Conservation (phyloP, 345 rosid genomes). For the Excoecaria agallocha region DNA sequence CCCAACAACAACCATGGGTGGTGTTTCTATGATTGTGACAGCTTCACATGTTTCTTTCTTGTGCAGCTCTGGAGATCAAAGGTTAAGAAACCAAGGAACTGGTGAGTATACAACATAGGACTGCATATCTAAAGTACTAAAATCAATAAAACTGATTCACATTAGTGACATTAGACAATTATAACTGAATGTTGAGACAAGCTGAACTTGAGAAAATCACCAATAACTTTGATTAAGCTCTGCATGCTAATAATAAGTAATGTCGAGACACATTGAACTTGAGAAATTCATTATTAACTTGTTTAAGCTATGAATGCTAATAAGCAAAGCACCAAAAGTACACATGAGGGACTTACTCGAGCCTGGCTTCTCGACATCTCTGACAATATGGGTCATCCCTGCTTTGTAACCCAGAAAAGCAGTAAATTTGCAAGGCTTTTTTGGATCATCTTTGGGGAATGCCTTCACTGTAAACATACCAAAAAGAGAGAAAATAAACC, state of each 20-base stretch:
- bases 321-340: neutral
- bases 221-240: too few relatives aligned
- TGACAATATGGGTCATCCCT: slow-evolving; percentile 84
- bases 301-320: neutral
- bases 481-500: neutral
- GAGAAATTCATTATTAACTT: too few relatives aligned
- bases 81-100: too few relatives aligned
- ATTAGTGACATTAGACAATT: neutral
- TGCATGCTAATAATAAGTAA: too few relatives aligned
- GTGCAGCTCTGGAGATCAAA: slow-evolving; percentile 54
- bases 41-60: slow-evolving; percentile 87
- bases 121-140: too few relatives aligned
- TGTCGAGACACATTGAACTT: neutral
- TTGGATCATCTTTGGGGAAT: slow-evolving; percentile 71
- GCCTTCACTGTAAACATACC: slow-evolving; percentile 60
- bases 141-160: neutral
- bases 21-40: slow-evolving; percentile 71
- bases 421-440: slow-evolving; percentile 63
- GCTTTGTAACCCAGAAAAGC: slow-evolving; percentile 84
- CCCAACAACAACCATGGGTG: slow-evolving; percentile 75
- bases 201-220: too few relatives aligned
- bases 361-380: slow-evolving; percentile 83
- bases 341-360: slow-evolving; percentile 47
- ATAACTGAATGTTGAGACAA: neutral
- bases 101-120: neutral